Conservation (phyloP, 73 alveolate species). For the Paramecium octaurelia region DNA sequence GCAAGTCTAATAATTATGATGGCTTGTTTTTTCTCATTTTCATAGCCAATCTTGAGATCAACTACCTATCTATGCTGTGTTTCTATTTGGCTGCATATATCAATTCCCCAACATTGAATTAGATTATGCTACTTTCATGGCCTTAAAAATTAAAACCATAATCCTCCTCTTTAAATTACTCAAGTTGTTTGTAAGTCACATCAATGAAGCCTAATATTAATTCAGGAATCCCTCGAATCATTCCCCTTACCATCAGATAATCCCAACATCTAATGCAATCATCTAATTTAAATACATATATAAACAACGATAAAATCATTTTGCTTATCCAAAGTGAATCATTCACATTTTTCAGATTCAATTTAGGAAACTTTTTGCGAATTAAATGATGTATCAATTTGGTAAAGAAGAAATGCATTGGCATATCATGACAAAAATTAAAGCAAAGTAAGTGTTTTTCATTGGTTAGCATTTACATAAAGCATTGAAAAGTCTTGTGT, state of each 20-base stretch:
- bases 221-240: slow-evolving; percentile 36
- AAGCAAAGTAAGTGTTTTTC: slow-evolving; percentile 28
- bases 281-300: background rate
- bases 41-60: background rate
- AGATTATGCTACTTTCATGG: background rate
- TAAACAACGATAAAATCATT: slow-evolving; percentile 14
- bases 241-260: slow-evolving; percentile 9
- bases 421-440: slow-evolving; percentile 22
- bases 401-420: slow-evolving; percentile 24
- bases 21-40: background rate
- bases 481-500: background rate
- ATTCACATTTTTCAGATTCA: background rate
- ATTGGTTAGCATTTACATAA: background rate
- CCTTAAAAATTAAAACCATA: slow-evolving; percentile 24
- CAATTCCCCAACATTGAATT: slow-evolving; percentile 3
- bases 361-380: background rate
- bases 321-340: slow-evolving; percentile 43
- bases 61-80: background rate
- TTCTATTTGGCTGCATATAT: background rate
- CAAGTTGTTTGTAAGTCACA: background rate
- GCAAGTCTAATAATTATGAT: background rate
- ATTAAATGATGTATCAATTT: background rate
- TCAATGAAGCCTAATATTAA: slow-evolving; percentile 14
- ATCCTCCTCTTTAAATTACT: background rate
- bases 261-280: slow-evolving; percentile 28